Conservation (phyloP, 164 flowering plant genomes). For the Magnolia kwangsiensis region DNA sequence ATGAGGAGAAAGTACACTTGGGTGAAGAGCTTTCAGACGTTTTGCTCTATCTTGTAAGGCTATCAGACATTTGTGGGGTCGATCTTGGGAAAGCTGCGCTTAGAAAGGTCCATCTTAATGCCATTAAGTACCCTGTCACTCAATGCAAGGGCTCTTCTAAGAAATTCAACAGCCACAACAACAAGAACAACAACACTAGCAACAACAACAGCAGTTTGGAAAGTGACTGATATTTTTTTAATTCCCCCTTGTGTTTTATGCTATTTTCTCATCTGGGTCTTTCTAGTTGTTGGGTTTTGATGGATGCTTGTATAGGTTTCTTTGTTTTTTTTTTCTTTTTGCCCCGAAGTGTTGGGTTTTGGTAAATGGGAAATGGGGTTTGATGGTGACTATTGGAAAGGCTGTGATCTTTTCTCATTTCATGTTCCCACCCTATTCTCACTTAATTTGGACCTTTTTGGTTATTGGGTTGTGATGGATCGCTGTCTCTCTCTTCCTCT, state of each 20-base stretch:
- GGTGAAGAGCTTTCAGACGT: constrained; percentile 59
- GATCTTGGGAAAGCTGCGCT: constrained; percentile 57
- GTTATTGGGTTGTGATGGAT: neutral
- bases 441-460: neutral
- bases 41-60: constrained; percentile 45
- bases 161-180: constrained; percentile 2
- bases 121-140: constrained; percentile 33
- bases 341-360: neutral
- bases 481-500: neutral
- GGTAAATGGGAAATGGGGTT: neutral
- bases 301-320: constrained; percentile 2
- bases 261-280: neutral
- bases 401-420: neutral
- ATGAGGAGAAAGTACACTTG: constrained; percentile 42
- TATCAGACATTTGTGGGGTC: constrained; percentile 51
- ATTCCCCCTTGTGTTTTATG: neutral
- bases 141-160: constrained; percentile 20
- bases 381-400: neutral
- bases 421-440: neutral
- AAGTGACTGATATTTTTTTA: constrained; percentile 1
- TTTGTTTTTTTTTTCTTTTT: neutral
- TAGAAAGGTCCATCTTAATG: constrained; percentile 41
- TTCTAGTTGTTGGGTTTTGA: neutral
- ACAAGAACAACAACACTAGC: neutral
- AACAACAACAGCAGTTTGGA: neutral